These are phyloP conservation scores for Pestalotiopsis sp. DNA, from an alignment of 2,329 filamentous ascomycete species.

Conservation along the genomic window DNA sequence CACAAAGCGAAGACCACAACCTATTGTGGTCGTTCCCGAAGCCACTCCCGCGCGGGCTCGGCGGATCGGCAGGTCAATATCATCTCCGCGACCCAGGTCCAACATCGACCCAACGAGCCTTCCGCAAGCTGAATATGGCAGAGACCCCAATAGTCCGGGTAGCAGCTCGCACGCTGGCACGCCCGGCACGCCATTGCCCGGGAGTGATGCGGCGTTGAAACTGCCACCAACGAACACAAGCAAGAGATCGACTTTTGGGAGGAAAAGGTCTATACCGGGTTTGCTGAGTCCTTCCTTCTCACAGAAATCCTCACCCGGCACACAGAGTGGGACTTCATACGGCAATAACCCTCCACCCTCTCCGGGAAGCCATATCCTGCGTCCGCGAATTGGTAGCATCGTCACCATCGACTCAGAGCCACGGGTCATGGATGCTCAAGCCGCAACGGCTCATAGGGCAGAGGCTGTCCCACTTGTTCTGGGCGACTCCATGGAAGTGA, in stretches of 20 bases:
- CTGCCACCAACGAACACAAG: neutral
- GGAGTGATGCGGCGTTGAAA: neutral
- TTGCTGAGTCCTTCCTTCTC: neutral
- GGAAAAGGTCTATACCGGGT: neutral
- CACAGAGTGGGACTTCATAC: neutral
- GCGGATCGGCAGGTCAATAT: neutral
- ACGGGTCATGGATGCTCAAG: conserved; percentile 33
- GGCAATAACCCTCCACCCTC: neutral
- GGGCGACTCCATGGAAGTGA: neutral
- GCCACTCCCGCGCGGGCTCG: neutral
- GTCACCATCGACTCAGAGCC: conserved; percentile 34
- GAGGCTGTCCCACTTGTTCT: conserved; percentile 17
- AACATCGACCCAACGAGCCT: neutral
- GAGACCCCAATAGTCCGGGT: neutral
- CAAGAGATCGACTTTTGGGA: neutral
- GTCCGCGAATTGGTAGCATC: conserved; percentile 36
- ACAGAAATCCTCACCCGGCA: neutral
- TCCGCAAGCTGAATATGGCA: neutral
- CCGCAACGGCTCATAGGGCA: conserved; percentile 30
- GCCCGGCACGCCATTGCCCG: neutral
- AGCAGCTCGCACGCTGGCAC: neutral
- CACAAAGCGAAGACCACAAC: neutral
- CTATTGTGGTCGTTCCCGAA: neutral
- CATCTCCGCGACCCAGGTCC: neutral
- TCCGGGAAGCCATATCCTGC: conserved; percentile 10